Evolutionary conservation across 2,329 filamentous ascomycete species (phyloP).

Genomic region (Colletotrichum navitas): DNA sequence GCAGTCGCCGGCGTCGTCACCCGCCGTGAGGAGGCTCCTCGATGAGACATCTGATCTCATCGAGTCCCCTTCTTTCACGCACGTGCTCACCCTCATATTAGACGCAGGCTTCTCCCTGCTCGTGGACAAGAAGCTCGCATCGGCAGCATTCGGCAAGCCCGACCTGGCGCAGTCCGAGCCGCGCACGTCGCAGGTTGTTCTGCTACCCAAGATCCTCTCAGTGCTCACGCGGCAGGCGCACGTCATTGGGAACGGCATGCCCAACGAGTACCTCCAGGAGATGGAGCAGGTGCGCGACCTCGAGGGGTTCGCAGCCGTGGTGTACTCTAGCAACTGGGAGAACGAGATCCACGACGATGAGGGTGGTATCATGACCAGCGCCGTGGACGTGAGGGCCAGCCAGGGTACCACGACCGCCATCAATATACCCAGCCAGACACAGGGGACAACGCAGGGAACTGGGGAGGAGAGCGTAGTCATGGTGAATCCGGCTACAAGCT

Average conservation of each 20-base stretch:
- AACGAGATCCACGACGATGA: conserved; percentile 69
- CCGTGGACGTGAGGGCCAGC: conserved; percentile 50
- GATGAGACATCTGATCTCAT: conserved; percentile 97
- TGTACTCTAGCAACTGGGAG: conserved; percentile 88
- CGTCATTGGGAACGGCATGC: conserved; percentile 83
- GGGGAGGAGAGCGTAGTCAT: conserved; percentile 67
- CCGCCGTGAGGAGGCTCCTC: conserved; percentile 82
- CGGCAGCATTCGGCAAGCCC: conserved; percentile 79
- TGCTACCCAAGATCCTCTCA: conserved; percentile 88
- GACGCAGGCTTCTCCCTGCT: conserved; percentile 89
- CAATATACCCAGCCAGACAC: conserved; percentile 40
- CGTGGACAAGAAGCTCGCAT: conserved; percentile 83
- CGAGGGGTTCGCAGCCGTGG: conserved; percentile 86
- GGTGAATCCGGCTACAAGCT: conserved; percentile 62
- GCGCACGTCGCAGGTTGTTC: conserved; percentile 68
- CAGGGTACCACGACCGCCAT: conserved; percentile 44
- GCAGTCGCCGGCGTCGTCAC: conserved; percentile 59
- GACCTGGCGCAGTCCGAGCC: conserved; percentile 39
- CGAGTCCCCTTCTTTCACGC: conserved; percentile 90
- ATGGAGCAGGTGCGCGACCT: conserved; percentile 84
- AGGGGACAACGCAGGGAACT: conserved; percentile 45
- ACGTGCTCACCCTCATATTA: conserved; percentile 87
- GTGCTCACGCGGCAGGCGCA: conserved; percentile 93
- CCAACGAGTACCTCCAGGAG: conserved; percentile 77
- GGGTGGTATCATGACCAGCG: conserved; percentile 53